These are phyloP conservation scores for Chlamydomonas reinhardtii DNA, from an alignment of 163 green algal genomes.

Conservation along the genomic window DNA sequence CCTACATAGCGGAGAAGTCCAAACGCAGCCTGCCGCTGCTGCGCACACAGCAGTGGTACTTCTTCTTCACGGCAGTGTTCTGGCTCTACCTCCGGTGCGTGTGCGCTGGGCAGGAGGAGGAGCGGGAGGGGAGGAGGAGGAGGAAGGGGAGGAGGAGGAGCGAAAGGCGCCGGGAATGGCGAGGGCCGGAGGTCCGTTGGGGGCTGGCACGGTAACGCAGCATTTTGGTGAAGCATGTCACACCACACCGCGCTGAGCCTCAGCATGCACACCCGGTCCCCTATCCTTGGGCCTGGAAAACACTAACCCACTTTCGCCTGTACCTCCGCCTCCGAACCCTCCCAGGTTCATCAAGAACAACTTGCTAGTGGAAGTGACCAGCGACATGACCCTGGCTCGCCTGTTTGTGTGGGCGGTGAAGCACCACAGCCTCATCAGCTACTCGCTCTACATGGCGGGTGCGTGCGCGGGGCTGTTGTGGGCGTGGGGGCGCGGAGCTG, in stretches of 20 bases:
- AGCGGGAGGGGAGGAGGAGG: background rate
- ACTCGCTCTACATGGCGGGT: conserved; percentile 90
- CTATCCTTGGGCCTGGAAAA: too few species aligned
- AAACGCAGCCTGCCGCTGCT: conserved; percentile 80
- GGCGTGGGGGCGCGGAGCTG: background rate
- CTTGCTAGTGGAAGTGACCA: conserved; percentile 88
- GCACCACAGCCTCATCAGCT: conserved; percentile 90
- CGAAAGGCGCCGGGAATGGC: too few species aligned
- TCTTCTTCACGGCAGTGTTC: conserved; percentile 92
- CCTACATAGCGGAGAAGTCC: conserved; percentile 66
- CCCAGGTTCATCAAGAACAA: conserved; percentile 96
- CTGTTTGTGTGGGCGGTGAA: conserved; percentile 81
- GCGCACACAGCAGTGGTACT: conserved; percentile 93
- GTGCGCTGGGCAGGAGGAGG: too few species aligned
- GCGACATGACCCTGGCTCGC: conserved; percentile 68
- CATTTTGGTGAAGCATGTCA: too few species aligned
- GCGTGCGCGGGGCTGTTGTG: conserved; percentile 2
- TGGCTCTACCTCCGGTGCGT: conserved; percentile 86
- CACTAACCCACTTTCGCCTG: too few species aligned
- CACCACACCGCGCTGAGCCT: too few species aligned
- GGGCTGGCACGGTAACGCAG: too few species aligned
- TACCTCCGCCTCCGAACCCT: too few species aligned
- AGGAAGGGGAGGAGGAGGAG: background rate
- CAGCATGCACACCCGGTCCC: too few species aligned
- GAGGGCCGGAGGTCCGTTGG: too few species aligned